Base-by-base conservation (phyloP, 176 grass and related monocot genomes). In the Eragrostis curvula region DNA sequence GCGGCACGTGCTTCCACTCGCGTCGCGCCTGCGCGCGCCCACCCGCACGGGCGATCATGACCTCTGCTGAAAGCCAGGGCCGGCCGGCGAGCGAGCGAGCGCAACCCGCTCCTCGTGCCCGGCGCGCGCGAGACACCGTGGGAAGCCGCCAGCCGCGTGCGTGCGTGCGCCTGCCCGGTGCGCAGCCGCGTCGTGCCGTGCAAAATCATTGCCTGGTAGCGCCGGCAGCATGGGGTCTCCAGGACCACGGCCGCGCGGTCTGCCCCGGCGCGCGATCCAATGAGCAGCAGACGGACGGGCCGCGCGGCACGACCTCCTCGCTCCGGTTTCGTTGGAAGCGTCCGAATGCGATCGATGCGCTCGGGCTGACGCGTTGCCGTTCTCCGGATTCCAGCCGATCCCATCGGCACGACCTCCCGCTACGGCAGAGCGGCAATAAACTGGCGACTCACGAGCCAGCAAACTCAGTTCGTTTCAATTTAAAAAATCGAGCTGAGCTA, bases 41-140 rank as follows among this genome's bases (percentile, higher is more conserved):
- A 36, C 48, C 46, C 16, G 70, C 70, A 73, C 27, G 47, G 58
- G 58, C 17, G 60, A 50, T 78, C 17, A 66, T 78, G 75, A 13
- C 42, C 60, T 32, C 18, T 6, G 61, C 27, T 2, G 6, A 24
- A 56, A 55, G 50, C 44, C 9, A 6, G 32, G 32, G 43, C 43
- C 43, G 8, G 21, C 20, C 8, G 5, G 51, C 52, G 18, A 20
- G 52, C 52, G 52, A 55, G 4, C 14, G 57, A 70, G 5, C 43
- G n/a, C 68, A 21, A 2, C 12, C 23, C 5, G 2, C 23, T 21
- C 52, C 47, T 49, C 47, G 12, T 52, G 50, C 50, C 50, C 5
- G 50, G 50, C 18, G 50, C 50, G 50, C 50, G 14, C 50, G 14
- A 52, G 43, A 9, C 47, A 48, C 12, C 0, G n/a, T 24, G 56